A percentile compares a stretch with the other conserved stretches of the same genome.
Conservation (phyloP, 345 rosid genomes). For the Clausena lansium region DNA sequence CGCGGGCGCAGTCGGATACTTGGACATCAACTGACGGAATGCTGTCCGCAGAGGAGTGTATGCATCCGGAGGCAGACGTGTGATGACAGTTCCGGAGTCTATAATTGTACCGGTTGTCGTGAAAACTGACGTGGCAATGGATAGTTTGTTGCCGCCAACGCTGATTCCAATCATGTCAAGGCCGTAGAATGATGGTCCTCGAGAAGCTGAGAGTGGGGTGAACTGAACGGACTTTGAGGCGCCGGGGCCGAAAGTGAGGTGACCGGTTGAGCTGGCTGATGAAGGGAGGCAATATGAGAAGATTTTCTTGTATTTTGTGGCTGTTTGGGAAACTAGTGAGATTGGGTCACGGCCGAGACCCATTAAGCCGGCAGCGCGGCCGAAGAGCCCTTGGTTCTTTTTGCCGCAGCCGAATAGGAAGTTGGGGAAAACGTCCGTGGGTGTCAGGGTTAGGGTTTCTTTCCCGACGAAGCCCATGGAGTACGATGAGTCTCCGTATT, state of each 20-base stretch:
- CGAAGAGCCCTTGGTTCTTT: slow-evolving; percentile 67
- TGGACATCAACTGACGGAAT: not conserved
- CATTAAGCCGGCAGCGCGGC: slow-evolving; percentile 61
- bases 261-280: not conserved
- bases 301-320: not conserved
- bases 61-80: not conserved
- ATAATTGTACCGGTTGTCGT: not conserved
- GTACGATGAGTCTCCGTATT: slow-evolving; percentile 77
- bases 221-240: not conserved
- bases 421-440: slow-evolving; percentile 35
- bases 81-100: not conserved
- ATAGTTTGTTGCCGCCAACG: not conserved
- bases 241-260: not conserved
- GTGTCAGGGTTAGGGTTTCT: slow-evolving; percentile 54
- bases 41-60: not conserved
- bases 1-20: not conserved
- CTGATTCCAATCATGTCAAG: not conserved
- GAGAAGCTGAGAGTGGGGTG: not conserved
- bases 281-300: not conserved
- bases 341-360: slow-evolving; percentile 75
- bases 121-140: not conserved
- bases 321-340: slow-evolving; percentile 65
- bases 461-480: slow-evolving; percentile 57
- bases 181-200: not conserved
- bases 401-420: slow-evolving; percentile 77